A percentile compares a stretch with the other conserved stretches of the same genome.
These are phyloP conservation scores for Xylaria scruposa DNA, from an alignment of 495 filamentous ascomycete species.

Conservation along the genomic window DNA sequence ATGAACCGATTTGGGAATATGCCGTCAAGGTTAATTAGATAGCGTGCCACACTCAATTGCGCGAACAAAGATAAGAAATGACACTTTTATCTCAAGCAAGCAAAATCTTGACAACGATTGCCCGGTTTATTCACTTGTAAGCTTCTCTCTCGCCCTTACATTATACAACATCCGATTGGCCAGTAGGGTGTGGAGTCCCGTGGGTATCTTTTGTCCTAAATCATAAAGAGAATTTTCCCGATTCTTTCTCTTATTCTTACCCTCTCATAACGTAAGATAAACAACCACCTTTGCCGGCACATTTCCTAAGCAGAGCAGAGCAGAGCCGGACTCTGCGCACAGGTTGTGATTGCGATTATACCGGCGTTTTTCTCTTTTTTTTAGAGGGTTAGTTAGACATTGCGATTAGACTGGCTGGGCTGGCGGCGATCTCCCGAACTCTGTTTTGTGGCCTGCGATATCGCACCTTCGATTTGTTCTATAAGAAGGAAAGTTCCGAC, in stretches of 20 bases:
- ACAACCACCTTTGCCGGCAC: background rate
- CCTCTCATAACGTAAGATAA: conserved; percentile 32
- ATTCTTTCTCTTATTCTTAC: conserved; percentile 23
- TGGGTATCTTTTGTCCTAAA: background rate
- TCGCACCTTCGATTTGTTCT: background rate
- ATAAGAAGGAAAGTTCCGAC: background rate
- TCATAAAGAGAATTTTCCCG: conserved; percentile 12
- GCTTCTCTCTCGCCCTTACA: background rate
- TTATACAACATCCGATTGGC: conserved; percentile 4
- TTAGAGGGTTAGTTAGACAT: background rate
- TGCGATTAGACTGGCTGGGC: too few relatives aligned
- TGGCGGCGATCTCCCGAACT: conserved; percentile 6
- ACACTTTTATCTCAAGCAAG: background rate
- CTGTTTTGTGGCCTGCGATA: conserved; percentile 21
- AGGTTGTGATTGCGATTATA: background rate
- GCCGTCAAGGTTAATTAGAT: conserved; percentile 1
- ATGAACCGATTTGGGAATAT: conserved; percentile 17
- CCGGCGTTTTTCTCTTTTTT: conserved; percentile 1
- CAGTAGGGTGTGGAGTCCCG: conserved; percentile 12
- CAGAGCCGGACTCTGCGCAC: conserved; percentile 1
- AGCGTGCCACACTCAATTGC: background rate
- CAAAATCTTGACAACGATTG: background rate
- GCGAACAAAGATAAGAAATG: conserved; percentile 20
- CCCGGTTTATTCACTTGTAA: background rate
- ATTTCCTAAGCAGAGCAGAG: conserved; percentile 18